Percentiles rank a stretch among this genome's conserved stretches.
phyloP scores from a whole-genome alignment of 1,139 yeast species.

The Debaryomyces robertsiae region DNA sequence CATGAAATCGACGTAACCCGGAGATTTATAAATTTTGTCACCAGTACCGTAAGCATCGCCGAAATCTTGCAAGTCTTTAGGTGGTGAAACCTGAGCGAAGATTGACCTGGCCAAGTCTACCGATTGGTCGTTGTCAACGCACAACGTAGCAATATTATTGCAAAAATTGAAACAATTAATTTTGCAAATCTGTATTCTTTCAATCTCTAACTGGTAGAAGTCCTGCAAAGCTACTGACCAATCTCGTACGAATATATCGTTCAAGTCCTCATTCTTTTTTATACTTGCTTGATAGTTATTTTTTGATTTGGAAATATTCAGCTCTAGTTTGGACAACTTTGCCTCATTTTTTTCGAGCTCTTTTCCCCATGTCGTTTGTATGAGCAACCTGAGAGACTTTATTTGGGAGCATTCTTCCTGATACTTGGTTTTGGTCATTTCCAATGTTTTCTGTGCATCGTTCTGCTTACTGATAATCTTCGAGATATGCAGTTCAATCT shows the following conservation, averaged over 20 bases:
- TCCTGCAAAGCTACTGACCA: conserved; percentile 75
- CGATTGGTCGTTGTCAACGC: conserved; percentile 76
- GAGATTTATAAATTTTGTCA: conserved; percentile 57
- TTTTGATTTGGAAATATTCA: conserved; percentile 49
- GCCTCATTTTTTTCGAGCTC: conserved; percentile 70
- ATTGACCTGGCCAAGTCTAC: conserved; percentile 70
- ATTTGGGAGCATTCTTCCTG: conserved; percentile 61
- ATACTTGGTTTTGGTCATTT: conserved; percentile 55
- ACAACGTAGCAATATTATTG: conserved; percentile 71
- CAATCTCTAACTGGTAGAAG: conserved; percentile 76
- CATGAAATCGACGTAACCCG: conserved; percentile 46
- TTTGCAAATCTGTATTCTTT: conserved; percentile 74
- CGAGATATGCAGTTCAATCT: conserved; percentile 40
- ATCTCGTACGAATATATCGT: conserved; percentile 72
- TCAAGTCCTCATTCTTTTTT: conserved; percentile 62
- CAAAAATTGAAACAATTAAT: conserved; percentile 83
- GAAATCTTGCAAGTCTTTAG: conserved; percentile 59
- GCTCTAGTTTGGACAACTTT: conserved; percentile 59
- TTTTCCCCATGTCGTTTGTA: conserved; percentile 75
- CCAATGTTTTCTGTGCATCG: conserved; percentile 34
- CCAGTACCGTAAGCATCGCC: conserved; percentile 68
- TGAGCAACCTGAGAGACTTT: conserved; percentile 61
- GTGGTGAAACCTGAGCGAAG: conserved; percentile 70
- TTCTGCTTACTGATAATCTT: conserved; percentile 32
- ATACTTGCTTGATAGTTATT: conserved; percentile 63